Evolutionary conservation across 257 asterid genomes (phyloP).

Genomic region (Phtheirospermum japonicum): DNA sequence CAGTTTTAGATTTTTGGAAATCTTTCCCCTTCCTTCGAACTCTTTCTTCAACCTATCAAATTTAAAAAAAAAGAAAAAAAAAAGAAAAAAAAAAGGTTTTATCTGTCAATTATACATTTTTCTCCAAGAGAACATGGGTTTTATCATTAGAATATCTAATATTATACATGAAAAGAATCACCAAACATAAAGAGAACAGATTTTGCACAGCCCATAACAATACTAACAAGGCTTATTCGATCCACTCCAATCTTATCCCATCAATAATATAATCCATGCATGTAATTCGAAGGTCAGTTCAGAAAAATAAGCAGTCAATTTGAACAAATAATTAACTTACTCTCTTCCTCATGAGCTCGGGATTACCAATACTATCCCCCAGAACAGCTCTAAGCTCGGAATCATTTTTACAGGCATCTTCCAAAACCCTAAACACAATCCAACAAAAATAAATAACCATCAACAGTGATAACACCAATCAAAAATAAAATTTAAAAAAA

Average conservation of each 20-base stretch:
- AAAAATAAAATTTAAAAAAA: conserved; percentile 20
- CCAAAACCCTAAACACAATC: conserved; percentile 62
- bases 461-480: too few species aligned
- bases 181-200: conserved; percentile 1
- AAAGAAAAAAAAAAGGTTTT: neutral
- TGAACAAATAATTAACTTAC: conserved; percentile 36
- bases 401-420: conserved; percentile 85
- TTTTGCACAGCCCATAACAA: neutral
- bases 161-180: neutral
- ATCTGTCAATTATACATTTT: neutral
- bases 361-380: conserved; percentile 91
- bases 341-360: conserved; percentile 85
- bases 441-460: conserved; percentile 22
- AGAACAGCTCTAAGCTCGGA: conserved; percentile 88
- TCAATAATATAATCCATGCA: too few species aligned
- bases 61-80: conserved; percentile 2
- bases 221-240: neutral
- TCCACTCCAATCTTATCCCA: neutral
- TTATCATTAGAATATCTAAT: conserved; percentile 1
- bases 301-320: neutral
- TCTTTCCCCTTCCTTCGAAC: conserved; percentile 74
- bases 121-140: neutral
- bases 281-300: too few species aligned
- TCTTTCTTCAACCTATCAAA: conserved; percentile 86
- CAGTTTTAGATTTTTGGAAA: conserved; percentile 81